Percentiles rank a stretch among this genome's conserved stretches.
phyloP scores from a whole-genome alignment of 768 basidiomycete genomes.

The Clitopilus hobsonii region DNA sequence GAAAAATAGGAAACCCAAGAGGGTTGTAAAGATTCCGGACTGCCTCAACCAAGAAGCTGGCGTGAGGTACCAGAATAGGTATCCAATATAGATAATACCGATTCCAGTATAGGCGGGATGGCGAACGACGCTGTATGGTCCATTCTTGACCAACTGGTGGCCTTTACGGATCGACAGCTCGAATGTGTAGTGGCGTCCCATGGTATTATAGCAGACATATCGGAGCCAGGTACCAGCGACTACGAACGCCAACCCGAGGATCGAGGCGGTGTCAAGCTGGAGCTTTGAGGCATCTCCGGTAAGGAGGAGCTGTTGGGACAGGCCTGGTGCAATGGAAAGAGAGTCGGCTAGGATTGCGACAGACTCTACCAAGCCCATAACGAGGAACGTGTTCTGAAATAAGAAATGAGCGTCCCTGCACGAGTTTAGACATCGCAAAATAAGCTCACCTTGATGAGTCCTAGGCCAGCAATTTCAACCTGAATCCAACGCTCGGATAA shows the following conservation, averaged over 20 bases:
- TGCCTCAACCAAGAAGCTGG: slow-evolving; percentile 11
- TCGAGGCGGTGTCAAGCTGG: neutral
- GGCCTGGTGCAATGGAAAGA: neutral
- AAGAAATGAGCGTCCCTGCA: neutral
- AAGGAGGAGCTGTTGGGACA: neutral
- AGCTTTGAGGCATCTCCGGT: neutral
- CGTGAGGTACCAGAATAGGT: slow-evolving; percentile 1
- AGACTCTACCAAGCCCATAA: neutral
- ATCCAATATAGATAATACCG: neutral
- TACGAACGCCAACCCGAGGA: neutral
- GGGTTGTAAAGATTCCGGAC: slow-evolving; percentile 1
- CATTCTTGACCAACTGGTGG: slow-evolving; percentile 6
- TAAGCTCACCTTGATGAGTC: neutral
- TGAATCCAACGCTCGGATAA: neutral
- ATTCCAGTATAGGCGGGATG: slow-evolving; percentile 6
- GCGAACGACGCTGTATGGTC: slow-evolving; percentile 7
- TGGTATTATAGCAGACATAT: neutral
- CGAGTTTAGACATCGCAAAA: neutral
- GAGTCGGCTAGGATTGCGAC: neutral
- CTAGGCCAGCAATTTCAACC: neutral
- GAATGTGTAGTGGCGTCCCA: slow-evolving; percentile 2
- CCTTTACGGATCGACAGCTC: slow-evolving; percentile 1
- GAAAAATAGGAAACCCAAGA: neutral
- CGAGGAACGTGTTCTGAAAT: neutral
- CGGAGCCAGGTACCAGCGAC: neutral